Percentiles rank a stretch among this genome's conserved stretches.
phyloP scores from a whole-genome alignment of 768 basidiomycete species.

The Fistulinella prunicolor region DNA sequence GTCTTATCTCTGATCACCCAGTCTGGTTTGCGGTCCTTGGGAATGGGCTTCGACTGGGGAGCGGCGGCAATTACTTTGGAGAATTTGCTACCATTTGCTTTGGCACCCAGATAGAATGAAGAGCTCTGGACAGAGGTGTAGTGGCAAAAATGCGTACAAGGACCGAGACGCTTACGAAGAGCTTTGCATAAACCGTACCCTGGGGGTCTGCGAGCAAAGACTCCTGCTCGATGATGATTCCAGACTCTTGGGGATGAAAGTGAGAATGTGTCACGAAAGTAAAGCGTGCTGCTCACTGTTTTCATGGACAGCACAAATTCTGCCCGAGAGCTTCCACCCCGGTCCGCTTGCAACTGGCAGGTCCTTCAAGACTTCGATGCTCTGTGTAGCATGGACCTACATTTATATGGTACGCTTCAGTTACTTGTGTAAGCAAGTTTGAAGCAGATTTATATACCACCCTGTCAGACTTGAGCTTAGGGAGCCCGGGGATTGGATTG shows the following conservation, averaged over 20 bases:
- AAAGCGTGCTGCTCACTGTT: slow-evolving; percentile 56
- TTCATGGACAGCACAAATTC: slow-evolving; percentile 70
- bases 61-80: slow-evolving; percentile 58
- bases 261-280: neutral
- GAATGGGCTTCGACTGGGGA: slow-evolving; percentile 58
- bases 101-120: slow-evolving; percentile 68
- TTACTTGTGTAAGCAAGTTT: neutral
- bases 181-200: slow-evolving; percentile 57
- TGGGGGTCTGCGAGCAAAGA: slow-evolving; percentile 58
- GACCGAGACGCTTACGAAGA: slow-evolving; percentile 47
- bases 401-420: neutral
- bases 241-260: slow-evolving; percentile 50
- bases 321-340: slow-evolving; percentile 72
- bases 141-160: neutral
- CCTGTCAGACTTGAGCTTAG: slow-evolving; percentile 65
- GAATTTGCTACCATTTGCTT: slow-evolving; percentile 59
- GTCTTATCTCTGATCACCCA: slow-evolving; percentile 62
- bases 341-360: slow-evolving; percentile 71
- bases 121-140: slow-evolving; percentile 42
- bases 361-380: slow-evolving; percentile 76
- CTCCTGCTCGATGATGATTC: slow-evolving; percentile 69
- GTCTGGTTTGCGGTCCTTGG: slow-evolving; percentile 59
- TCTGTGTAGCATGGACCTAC: slow-evolving; percentile 77
- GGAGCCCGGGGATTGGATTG: slow-evolving; percentile 59
- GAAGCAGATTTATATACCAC: slow-evolving; percentile 44